Evolutionary conservation across 768 basidiomycete species (phyloP).

Genomic region (Suillus sp.): DNA sequence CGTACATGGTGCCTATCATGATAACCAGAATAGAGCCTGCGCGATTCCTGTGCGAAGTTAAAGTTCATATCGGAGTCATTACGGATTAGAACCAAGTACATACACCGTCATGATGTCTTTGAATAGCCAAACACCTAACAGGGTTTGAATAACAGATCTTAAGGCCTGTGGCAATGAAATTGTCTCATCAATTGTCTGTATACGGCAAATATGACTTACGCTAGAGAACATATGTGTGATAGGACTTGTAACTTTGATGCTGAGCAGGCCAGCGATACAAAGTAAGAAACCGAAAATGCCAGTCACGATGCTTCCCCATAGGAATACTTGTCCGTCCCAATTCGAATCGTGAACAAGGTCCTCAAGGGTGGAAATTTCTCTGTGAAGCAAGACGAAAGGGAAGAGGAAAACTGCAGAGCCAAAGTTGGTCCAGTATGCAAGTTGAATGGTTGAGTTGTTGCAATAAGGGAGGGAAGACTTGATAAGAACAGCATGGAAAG

Average conservation of each 20-base stretch:
- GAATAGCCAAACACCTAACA: constrained; percentile 78
- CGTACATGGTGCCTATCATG: constrained; percentile 66
- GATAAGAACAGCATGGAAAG: constrained; percentile 74
- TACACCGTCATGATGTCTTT: constrained; percentile 73
- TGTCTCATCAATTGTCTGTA: constrained; percentile 10
- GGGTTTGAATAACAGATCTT: constrained; percentile 80
- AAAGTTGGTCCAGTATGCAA: constrained; percentile 80
- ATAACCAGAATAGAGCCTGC: constrained; percentile 67
- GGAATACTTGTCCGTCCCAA: constrained; percentile 57
- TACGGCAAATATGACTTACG: constrained; percentile 43
- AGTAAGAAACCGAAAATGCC: constrained; percentile 83
- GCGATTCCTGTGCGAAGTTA: constrained; percentile 49
- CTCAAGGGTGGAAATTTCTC: constrained; percentile 49
- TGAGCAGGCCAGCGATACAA: constrained; percentile 75
- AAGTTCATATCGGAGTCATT: constrained; percentile 12
- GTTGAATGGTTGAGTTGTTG: constrained; percentile 69
- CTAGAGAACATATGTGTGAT: constrained; percentile 86
- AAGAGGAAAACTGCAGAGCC: constrained; percentile 67
- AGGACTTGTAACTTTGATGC: constrained; percentile 81
- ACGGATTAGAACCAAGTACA: constrained; percentile 30
- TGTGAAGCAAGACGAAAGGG: constrained; percentile 60
- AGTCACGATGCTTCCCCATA: constrained; percentile 68
- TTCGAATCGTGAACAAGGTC: constrained; percentile 38
- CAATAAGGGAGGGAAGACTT: constrained; percentile 69
- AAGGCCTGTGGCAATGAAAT: constrained; percentile 54